Evolutionary conservation across 2,329 filamentous ascomycete species (phyloP), one percentile per base, ranked within the genome.

Genomic region (Colletotrichum sp.): DNA sequence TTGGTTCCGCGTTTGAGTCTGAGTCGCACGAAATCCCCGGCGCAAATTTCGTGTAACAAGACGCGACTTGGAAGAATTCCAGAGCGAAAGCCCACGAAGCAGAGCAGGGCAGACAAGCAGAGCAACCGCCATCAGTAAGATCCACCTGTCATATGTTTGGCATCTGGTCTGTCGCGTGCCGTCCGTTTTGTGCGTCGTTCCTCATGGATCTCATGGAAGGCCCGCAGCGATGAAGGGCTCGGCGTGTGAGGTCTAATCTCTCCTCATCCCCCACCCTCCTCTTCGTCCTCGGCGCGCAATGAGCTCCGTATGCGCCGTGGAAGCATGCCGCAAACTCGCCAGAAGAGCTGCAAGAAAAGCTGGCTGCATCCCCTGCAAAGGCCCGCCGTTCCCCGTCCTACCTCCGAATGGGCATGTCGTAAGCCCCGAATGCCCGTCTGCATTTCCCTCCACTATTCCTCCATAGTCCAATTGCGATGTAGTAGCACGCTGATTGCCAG

Each of bases 351-450:
- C 52, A 69, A 19, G 19, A 61, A 69, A 63, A 62, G 65, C 70
- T 76, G 59, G 64, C 13, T 67, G 36, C 34, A 19, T 52, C 61
- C 44, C 55, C 32, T 69, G 64, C 16, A 39, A 70, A 69, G 29
- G 30, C 34, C 70, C 57, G 57, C 73, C 32, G 29, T 69, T 63
- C 70, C 71, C 59, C 70, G 70, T 73, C 32, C 49, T 73, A 73
- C 70, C 70, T 69, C 64, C 70, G 70, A 74, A 65, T 61, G 74
- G 70, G 61, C 34, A 69, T 65, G 22, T 65, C 59, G 70, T 52
- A 76, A 69, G 70, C 57, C 65, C 74, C 74, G 74, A 74, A 73
- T 34, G 59, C 70, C 74, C 70, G 64, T 65, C 44, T 39, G 70
- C 44, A 55, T 44, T 62, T 39, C 57, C 30, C 30, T 69, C 64